Evolutionary conservation across 257 asterid species (phyloP).

Genomic region (Nicotiana undulata): DNA sequence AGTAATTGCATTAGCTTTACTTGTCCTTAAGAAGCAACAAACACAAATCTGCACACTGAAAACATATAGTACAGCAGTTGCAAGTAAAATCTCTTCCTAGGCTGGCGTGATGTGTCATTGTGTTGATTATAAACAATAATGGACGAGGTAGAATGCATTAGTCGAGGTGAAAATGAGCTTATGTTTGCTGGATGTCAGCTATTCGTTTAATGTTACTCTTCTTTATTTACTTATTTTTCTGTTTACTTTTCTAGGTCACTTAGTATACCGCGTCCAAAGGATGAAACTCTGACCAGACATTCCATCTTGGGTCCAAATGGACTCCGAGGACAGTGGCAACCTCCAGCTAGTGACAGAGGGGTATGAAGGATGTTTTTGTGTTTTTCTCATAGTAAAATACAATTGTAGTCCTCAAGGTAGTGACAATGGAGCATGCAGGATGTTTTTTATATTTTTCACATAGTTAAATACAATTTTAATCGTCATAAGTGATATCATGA

Average conservation of each 20-base stretch:
- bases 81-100: background rate
- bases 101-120: background rate
- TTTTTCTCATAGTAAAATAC: background rate
- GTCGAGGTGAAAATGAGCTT: constrained; percentile 6
- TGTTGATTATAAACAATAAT: background rate
- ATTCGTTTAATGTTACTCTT: constrained; percentile 7
- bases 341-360: constrained; percentile 65
- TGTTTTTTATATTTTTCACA: background rate
- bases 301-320: constrained; percentile 93
- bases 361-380: constrained; percentile 15
- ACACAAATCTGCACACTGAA: background rate
- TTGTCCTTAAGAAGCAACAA: background rate
- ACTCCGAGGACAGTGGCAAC: constrained; percentile 81
- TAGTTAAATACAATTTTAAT: background rate
- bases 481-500: background rate
- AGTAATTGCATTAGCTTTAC: background rate
- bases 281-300: constrained; percentile 85
- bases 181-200: background rate
- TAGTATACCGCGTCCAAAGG: constrained; percentile 63
- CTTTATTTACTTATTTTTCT: background rate
- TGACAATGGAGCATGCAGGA: background rate
- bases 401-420: background rate
- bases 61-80: background rate
- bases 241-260: constrained; percentile 38
- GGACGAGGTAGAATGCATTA: background rate